Base-by-base conservation (phyloP, 352 stramenopile species). In the Blastocystis sp. region DNA sequence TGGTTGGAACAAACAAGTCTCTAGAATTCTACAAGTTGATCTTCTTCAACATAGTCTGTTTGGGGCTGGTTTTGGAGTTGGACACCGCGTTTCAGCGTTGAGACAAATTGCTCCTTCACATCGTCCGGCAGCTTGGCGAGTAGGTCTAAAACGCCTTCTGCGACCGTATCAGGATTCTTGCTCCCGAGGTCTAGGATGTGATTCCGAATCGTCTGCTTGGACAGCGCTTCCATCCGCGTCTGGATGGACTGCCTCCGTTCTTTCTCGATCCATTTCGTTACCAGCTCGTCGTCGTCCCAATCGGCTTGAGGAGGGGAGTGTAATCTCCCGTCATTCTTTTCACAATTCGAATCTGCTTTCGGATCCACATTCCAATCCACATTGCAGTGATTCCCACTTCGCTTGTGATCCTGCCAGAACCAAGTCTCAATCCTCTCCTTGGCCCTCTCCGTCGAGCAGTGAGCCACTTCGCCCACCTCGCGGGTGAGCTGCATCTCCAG, bases 401-500 rank as follows among this genome's bases (percentile, higher is more conserved):
- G 56, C 1, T 76, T n/a, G 29, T 72, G 46, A 44, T 76, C 54
- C 53, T 87, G 48, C 34, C 32, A 8, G 61, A 67, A 87, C 85
- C 85, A 88, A 36, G 44, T 18, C 18, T 49, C 27, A 6, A 88
- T 9, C 21, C 34, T 16, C 0, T 44, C 16, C 4, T 24, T 21
- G 3, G 32, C 88, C 88, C 87, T 88, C 79, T 38, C 89, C 90
- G 49, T 91, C 88, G 86, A 90, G 64, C 40, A 87, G 84, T 54
- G 88, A 89, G 75, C 29, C 18, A 29, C 46, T 21, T 64, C 40
- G 14, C 21, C 14, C 1, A 64, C 71, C 61, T 90, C 86, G 9
- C 91, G 90, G 61, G 94, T 90, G 46, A 97, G 87, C 78, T 93
- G 88, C 88, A 98, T 98, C 89, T 99, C 96, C 7, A 92, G 93